Conservation (phyloP, 2,329 filamentous ascomycete genomes). For the Aspergillus tubingensis region DNA sequence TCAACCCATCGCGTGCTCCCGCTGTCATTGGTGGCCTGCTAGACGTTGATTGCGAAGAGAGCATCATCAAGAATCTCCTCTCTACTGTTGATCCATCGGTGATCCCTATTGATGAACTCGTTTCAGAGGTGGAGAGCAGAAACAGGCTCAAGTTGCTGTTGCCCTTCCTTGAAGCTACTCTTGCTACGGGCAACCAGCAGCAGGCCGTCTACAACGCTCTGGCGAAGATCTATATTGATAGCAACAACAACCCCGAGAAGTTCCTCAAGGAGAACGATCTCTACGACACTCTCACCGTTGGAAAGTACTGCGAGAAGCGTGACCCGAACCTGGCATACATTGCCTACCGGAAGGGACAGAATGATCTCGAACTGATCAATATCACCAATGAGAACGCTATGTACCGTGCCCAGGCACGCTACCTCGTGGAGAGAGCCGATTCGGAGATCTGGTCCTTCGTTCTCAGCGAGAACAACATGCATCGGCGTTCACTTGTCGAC, state of each 20-base stretch:
- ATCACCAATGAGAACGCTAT: conserved; percentile 99
- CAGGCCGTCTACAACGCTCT: conserved; percentile 96
- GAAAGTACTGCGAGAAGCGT: conserved; percentile 98
- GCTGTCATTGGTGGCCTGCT: conserved; percentile 90
- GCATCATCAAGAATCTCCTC: conserved; percentile 90
- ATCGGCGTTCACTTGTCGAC: conserved; percentile 89
- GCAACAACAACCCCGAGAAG: conserved; percentile 95
- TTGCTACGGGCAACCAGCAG: conserved; percentile 89
- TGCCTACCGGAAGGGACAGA: conserved; percentile 93
- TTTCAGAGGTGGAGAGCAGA: conserved; percentile 89
- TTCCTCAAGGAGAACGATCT: conserved; percentile 97
- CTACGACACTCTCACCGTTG: conserved; percentile 88
- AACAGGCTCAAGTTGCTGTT: conserved; percentile 94
- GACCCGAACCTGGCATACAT: conserved; percentile 95
- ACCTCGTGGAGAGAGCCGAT: conserved; percentile 88
- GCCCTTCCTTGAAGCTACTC: conserved; percentile 91
- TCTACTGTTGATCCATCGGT: conserved; percentile 78
- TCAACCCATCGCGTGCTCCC: conserved; percentile 88
- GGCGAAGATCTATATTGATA: conserved; percentile 99
- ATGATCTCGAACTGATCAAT: conserved; percentile 93
- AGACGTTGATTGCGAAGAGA: conserved; percentile 96
- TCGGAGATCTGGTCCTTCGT: conserved; percentile 92
- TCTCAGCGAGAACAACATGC: conserved; percentile 91
- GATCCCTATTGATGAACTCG: conserved; percentile 92
- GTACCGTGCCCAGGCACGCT: conserved; percentile 97